A percentile compares a stretch with the other conserved stretches of the same genome.
Evolutionary conservation across 257 asterid species (phyloP).

Genomic region (Solanum gandarillasii): DNA sequence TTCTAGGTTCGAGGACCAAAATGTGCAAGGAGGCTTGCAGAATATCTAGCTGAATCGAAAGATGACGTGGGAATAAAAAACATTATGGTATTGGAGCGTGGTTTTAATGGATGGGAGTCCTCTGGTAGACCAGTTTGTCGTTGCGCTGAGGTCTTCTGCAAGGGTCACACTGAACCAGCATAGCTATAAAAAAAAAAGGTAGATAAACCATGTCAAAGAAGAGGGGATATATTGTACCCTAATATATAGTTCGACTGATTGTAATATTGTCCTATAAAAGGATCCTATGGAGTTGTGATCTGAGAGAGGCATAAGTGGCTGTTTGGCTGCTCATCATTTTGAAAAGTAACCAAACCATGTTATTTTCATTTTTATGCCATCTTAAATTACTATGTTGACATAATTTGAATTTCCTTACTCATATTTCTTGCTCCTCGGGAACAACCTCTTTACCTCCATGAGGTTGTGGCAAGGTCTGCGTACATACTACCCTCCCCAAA

Average conservation of each 20-base stretch:
- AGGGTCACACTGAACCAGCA: slow-evolving; percentile 29
- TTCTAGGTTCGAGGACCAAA: slow-evolving; percentile 92
- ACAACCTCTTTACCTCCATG: background rate
- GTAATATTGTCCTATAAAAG: background rate
- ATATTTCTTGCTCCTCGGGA: background rate
- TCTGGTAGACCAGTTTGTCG: slow-evolving; percentile 82
- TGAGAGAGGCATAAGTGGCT: background rate
- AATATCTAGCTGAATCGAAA: slow-evolving; percentile 45
- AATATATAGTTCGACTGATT: background rate
- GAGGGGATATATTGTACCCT: background rate
- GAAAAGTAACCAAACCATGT: background rate
- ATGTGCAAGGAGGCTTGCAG: slow-evolving; percentile 74
- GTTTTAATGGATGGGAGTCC: slow-evolving; percentile 91
- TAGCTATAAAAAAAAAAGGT: background rate
- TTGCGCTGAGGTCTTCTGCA: slow-evolving; percentile 69
- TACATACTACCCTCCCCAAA: no score
- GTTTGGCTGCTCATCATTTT: background rate
- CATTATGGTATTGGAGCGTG: slow-evolving; percentile 74
- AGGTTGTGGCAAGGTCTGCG: no score
- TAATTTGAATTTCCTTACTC: background rate
- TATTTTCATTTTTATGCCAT: background rate
- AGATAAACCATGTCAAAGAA: background rate
- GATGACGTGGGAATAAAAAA: slow-evolving; percentile 46
- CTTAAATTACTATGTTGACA: background rate
- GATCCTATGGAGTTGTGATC: background rate